Evolutionary conservation across 73 alveolate species (phyloP), one percentile per base, ranked within the genome.

Genomic region (Breviolum minutum): DNA sequence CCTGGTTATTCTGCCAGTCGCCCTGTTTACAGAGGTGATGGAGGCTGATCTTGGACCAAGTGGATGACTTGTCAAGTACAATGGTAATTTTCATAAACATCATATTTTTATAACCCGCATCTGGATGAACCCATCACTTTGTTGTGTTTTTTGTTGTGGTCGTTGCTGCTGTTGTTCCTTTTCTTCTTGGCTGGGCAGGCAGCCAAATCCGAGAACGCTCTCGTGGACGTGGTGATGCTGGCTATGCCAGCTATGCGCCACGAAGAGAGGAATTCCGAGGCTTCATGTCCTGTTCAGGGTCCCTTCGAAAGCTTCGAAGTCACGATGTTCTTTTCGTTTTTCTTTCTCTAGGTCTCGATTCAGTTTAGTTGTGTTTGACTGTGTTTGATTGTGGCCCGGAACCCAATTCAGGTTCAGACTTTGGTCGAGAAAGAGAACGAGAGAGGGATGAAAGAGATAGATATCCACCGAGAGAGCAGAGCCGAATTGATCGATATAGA

Each of bases 11-110:
- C 86, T 80, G 88, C 88, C 68, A 80, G 88, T 63, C 94, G 94
- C 29, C 94, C 94, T n/a, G 64, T 86, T 63, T 86, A 86, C 30
- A 86, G 94, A 63, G 94, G 94, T 27, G 94, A 86, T 9, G 63
- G 79, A 62, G 80, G 77, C 62, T 13, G 6, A 71, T 9, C 62
- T 40, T 40, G 54, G 54, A 40, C 54, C 54, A 0, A 40, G 54
- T 40, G 54, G 54, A 40, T 40, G 54, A 40, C 54, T 40, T 40
- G 54, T 40, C 54, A 40, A 40, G 54, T 40, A 40, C 54, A 40
- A 40, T 40, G 54, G 54, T 40, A 2, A 40, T 0, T 40, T 40
- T 40, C 54, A 40, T 40, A 40, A 40, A 40, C 54, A 40, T 40
- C 54, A 40, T 40, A 40, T 2, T 3, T 40, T 40, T 3, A 40